Evolutionary conservation across 495 filamentous ascomycete genomes (phyloP).

Genomic region (Diplogelasinospora grovesii): DNA sequence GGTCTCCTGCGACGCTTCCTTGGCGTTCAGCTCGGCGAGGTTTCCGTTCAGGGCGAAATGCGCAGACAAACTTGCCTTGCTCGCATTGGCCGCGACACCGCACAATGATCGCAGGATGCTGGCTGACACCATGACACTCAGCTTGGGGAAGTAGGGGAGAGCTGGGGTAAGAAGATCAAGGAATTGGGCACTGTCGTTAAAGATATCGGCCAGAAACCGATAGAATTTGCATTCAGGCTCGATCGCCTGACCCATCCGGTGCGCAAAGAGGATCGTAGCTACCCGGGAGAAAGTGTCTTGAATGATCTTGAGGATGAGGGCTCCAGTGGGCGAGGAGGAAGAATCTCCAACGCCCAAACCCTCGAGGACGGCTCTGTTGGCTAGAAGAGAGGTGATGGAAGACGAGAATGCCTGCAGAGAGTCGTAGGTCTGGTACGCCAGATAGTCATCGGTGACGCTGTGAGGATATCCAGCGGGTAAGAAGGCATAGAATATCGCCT

Average conservation of each 20-base stretch:
- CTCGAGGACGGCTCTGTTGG: slow-evolving; percentile 84
- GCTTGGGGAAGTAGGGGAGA: slow-evolving; percentile 60
- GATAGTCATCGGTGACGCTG: slow-evolving; percentile 85
- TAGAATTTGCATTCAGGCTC: slow-evolving; percentile 95
- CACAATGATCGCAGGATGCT: slow-evolving; percentile 78
- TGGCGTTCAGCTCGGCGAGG: slow-evolving; percentile 85
- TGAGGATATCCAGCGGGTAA: slow-evolving; percentile 90
- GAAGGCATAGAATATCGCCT: slow-evolving; percentile 61
- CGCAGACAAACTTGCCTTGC: slow-evolving; percentile 83
- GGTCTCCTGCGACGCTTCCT: slow-evolving; percentile 96
- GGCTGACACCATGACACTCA: slow-evolving; percentile 64
- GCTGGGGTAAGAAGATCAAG: slow-evolving; percentile 81
- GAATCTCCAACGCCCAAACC: slow-evolving; percentile 90
- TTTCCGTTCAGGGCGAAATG: slow-evolving; percentile 91
- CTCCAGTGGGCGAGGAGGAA: slow-evolving; percentile 74
- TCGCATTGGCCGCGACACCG: slow-evolving; percentile 81
- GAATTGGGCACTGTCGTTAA: slow-evolving; percentile 88
- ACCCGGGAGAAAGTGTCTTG: slow-evolving; percentile 80
- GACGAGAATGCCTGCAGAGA: slow-evolving; percentile 94
- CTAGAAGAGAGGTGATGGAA: slow-evolving; percentile 82
- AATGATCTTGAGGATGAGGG: slow-evolving; percentile 76
- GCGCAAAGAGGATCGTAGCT: slow-evolving; percentile 87
- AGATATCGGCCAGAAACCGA: slow-evolving; percentile 80
- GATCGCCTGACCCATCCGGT: slow-evolving; percentile 75
- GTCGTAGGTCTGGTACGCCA: slow-evolving; percentile 65